phyloP scores from a whole-genome alignment of 176 grass and related monocot species.

The Oryza glumipatula region DNA sequence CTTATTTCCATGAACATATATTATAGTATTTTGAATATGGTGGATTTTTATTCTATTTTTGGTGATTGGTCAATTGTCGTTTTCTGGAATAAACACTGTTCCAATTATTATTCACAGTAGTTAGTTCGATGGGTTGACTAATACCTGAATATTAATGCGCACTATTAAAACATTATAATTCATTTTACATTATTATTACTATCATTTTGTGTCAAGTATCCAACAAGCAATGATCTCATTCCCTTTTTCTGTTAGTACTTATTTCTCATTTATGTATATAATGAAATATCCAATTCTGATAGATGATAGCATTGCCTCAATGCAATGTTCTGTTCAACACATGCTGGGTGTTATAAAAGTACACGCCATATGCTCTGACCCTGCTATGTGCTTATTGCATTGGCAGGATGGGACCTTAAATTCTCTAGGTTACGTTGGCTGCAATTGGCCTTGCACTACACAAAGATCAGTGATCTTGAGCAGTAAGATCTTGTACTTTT shows the following conservation, averaged over 20 bases:
- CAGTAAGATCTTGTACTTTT: constrained; percentile 69
- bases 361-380: constrained; percentile 22
- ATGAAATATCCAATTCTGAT: constrained; percentile 5
- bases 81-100: constrained; percentile 33
- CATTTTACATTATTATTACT: not conserved
- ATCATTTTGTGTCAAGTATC: not conserved
- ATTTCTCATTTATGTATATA: constrained; percentile 19
- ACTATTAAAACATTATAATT: constrained; percentile 16
- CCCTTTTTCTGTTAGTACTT: constrained; percentile 17
- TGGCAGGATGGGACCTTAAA: constrained; percentile 93
- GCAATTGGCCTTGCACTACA: constrained; percentile 84
- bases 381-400: constrained; percentile 41
- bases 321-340: constrained; percentile 26
- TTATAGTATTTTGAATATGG: not conserved
- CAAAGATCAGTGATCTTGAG: constrained; percentile 73
- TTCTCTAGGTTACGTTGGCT: constrained; percentile 80
- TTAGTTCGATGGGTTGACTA: constrained; percentile 12
- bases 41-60: not conserved
- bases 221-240: constrained; percentile 26
- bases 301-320: not conserved
- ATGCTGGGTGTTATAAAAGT: not conserved
- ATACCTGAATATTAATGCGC: constrained; percentile 15
- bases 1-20: not conserved
- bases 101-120: not conserved
- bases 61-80: constrained; percentile 15